These are phyloP conservation scores for Fragilaria crotonensis DNA, from an alignment of 108 stramenopile species.

Conservation along the genomic window DNA sequence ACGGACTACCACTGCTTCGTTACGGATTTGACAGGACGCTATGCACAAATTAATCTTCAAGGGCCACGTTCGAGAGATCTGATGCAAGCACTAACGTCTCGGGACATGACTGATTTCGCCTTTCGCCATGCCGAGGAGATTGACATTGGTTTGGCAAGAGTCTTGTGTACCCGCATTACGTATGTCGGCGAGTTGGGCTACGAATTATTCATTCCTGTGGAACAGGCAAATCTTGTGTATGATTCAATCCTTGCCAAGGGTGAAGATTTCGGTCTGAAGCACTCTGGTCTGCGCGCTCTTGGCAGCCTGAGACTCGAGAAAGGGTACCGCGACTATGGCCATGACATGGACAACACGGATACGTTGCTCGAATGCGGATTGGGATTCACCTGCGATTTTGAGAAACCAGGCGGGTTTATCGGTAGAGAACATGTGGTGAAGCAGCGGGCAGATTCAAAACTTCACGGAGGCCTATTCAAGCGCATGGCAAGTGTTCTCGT, in stretches of 20 bases:
- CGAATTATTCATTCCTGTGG: slow-evolving; percentile 64
- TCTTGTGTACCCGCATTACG: slow-evolving; percentile 48
- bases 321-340: slow-evolving; percentile 78
- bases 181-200: slow-evolving; percentile 81
- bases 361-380: slow-evolving; percentile 56
- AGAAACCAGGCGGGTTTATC: slow-evolving; percentile 53
- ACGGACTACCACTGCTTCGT: slow-evolving; percentile 23
- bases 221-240: slow-evolving; percentile 54
- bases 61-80: slow-evolving; percentile 56
- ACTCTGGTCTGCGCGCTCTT: slow-evolving; percentile 64
- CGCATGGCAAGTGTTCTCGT: slow-evolving; percentile 43
- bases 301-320: slow-evolving; percentile 69
- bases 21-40: slow-evolving; percentile 52
- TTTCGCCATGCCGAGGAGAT: slow-evolving; percentile 48
- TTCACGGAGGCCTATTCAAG: slow-evolving; percentile 31
- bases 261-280: slow-evolving; percentile 19
- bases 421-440: slow-evolving; percentile 41
- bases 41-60: slow-evolving; percentile 64
- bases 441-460: slow-evolving; percentile 20
- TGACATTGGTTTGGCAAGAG: slow-evolving; percentile 47
- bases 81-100: slow-evolving; percentile 38
- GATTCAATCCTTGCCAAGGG: slow-evolving; percentile 38
- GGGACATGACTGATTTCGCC: slow-evolving; percentile 34
- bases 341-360: slow-evolving; percentile 80
- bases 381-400: slow-evolving; percentile 65